A percentile compares a stretch with the other conserved stretches of the same genome.
phyloP scores from a whole-genome alignment of 2,329 filamentous ascomycete genomes.

The Xylaria sp. region DNA sequence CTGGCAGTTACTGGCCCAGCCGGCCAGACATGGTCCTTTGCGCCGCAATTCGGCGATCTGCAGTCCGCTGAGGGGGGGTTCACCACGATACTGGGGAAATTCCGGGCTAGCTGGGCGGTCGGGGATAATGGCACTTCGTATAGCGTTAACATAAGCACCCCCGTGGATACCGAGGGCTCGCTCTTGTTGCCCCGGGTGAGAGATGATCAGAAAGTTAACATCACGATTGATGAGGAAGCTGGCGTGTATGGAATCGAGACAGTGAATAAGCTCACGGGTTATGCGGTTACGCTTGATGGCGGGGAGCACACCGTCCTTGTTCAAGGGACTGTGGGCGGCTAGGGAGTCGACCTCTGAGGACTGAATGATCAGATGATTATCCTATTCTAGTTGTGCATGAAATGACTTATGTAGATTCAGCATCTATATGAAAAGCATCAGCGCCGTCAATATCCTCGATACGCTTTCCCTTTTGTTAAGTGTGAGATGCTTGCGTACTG shows the following conservation, averaged over 20 bases:
- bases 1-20: slow-evolving; percentile 52
- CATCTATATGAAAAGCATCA: too few relatives aligned
- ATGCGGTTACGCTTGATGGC: background rate
- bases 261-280: slow-evolving; percentile 11
- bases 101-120: slow-evolving; percentile 13
- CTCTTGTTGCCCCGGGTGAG: slow-evolving; percentile 9
- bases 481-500: too few relatives aligned
- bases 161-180: slow-evolving; percentile 8
- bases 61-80: slow-evolving; percentile 55
- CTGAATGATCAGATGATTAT: too few relatives aligned
- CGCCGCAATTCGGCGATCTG: slow-evolving; percentile 56
- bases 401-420: too few relatives aligned
- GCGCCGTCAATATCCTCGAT: too few relatives aligned
- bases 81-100: slow-evolving; percentile 53
- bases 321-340: background rate
- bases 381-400: too few relatives aligned
- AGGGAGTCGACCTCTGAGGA: background rate
- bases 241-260: background rate
- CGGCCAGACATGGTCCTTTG: slow-evolving; percentile 53
- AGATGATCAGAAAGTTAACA: background rate
- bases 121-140: background rate
- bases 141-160: slow-evolving; percentile 20
- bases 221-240: slow-evolving; percentile 16
- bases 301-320: slow-evolving; percentile 1
- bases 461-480: too few relatives aligned